Evolutionary conservation across 441 rosid species (phyloP).

Genomic region (Croton setiger): DNA sequence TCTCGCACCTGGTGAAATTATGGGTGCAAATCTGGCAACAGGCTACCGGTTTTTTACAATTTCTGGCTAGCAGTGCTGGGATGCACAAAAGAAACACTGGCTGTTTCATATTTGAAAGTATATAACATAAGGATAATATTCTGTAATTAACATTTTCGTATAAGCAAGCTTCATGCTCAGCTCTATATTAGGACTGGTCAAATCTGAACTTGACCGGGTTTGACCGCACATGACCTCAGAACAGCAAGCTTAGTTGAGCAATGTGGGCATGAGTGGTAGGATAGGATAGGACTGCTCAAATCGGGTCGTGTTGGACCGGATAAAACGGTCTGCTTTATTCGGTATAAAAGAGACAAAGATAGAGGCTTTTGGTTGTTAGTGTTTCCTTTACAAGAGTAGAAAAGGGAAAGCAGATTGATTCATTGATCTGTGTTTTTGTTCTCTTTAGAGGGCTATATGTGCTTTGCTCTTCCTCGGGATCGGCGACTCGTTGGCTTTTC

Average conservation of each 20-base stretch:
- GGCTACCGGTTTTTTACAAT: background rate
- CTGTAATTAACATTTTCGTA: background rate
- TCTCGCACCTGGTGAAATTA: background rate
- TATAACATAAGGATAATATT: background rate
- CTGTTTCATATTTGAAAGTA: background rate
- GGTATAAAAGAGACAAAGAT: background rate
- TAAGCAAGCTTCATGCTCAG: background rate
- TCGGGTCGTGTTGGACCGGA: no score
- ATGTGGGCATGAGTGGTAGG: no score
- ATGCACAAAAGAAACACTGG: background rate
- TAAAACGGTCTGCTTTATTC: no score
- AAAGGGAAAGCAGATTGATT: constrained; percentile 11
- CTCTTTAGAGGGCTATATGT: constrained; percentile 4
- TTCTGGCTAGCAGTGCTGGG: background rate
- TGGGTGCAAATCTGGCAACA: background rate
- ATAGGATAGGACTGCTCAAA: no score
- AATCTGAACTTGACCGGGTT: no score
- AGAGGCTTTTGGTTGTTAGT: background rate
- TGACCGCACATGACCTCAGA: no score
- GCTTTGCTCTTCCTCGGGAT: constrained; percentile 40
- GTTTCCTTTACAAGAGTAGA: constrained; percentile 6
- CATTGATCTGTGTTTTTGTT: constrained; percentile 4
- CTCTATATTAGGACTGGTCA: background rate
- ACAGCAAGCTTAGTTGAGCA: no score
- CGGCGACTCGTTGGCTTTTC: constrained; percentile 29